Evolutionary conservation across 345 rosid genomes (phyloP).

Genomic region (Conringia planisiliqua): DNA sequence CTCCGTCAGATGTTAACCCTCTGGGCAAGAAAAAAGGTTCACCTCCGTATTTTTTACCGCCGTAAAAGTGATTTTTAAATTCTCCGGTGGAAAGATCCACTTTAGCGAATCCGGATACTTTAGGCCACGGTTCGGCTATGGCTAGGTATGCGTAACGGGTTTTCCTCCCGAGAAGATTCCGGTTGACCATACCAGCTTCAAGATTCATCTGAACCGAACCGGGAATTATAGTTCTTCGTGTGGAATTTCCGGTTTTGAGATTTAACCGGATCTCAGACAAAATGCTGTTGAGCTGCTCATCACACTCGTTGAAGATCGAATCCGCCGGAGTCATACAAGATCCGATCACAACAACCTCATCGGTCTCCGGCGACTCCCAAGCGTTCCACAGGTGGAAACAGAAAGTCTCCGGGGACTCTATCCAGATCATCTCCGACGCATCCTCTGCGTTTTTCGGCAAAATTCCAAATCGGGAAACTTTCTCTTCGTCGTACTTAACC

Average conservation of each 20-base stretch:
- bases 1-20: constrained; percentile 39
- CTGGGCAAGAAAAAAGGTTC: constrained; percentile 79
- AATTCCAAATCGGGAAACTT: constrained; percentile 72
- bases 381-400: constrained; percentile 97
- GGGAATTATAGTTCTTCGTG: constrained; percentile 56
- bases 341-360: constrained; percentile 87
- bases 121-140: constrained; percentile 96
- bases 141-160: constrained; percentile 78
- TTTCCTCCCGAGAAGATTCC: constrained; percentile 67
- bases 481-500: constrained; percentile 71
- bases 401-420: constrained; percentile 76
- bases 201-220: constrained; percentile 66
- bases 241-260: constrained; percentile 73
- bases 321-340: constrained; percentile 99
- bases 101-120: constrained; percentile 83
- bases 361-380: constrained; percentile 83
- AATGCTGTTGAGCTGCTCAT: constrained; percentile 70
- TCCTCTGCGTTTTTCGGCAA: constrained; percentile 51
- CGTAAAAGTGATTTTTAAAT: constrained; percentile 57
- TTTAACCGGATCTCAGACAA: constrained; percentile 83
- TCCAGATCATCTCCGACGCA: constrained; percentile 64
- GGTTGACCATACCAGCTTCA: constrained; percentile 98
- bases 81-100: constrained; percentile 79
- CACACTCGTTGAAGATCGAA: constrained; percentile 91
- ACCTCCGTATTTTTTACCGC: constrained; percentile 69